Evolutionary conservation across 2,329 filamentous ascomycete species (phyloP), one percentile per base, ranked within the genome.

Genomic region (Penicillium sp.): DNA sequence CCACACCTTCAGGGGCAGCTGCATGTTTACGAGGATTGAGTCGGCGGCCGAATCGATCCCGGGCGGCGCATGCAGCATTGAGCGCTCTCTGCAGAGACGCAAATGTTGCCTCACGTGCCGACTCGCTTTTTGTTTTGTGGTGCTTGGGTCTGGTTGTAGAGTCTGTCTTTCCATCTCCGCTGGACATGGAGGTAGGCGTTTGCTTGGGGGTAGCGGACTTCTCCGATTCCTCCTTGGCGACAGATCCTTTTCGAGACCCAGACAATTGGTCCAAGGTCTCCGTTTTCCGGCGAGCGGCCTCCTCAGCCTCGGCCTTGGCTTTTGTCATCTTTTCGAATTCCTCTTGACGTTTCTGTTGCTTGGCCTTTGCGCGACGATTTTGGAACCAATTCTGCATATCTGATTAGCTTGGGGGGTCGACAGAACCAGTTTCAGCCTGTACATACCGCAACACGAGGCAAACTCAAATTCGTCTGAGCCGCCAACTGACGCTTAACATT

Each of bases 331-430:
- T 69, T 58, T 76, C 73, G 47, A 72, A 76, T 59, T 77, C 75
- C 58, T 74, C 73, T 55, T 76, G 74, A 48, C 73, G 67, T 54
- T 71, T 76, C 58, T 77, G 74, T 55, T 77, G 75, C 58, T 77
- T 77, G 41, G 75, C 75, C 57, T 78, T 77, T 48, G 75, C 75
- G 39, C 75, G 72, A 52, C 75, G 71, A 55, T 77, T 78, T 55
- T 78, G 75, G 58, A 77, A 78, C 75, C 75, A 78, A 53, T 78
- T 77, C 75, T 77, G 52, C 35, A 53, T 38, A 60, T 40, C 29
- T 36, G 6, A n/a, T 39, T 49, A 52, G 35, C 42, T 31, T 12
- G 9, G 29, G 19, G 42, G 25, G 25, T 13, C 8, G 16, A 31
- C 4, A 33, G 27, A 29, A 36, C 29, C 11, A 16, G 4, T 11